phyloP scores from a whole-genome alignment of 2,329 filamentous ascomycete species.

The Ophiostoma angusticollis region DNA sequence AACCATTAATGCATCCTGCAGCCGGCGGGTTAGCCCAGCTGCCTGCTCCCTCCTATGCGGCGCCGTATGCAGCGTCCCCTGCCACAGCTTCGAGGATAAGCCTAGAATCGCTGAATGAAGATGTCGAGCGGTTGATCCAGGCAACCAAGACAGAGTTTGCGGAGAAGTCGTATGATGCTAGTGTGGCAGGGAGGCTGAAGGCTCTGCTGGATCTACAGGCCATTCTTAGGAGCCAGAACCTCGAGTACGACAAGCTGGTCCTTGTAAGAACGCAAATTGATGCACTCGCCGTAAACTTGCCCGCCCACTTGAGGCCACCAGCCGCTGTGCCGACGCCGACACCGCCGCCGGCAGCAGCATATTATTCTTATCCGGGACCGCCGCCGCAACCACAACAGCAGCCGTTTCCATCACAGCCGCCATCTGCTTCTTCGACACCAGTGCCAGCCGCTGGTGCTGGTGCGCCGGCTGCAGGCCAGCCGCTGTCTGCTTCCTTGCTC shows the following conservation, averaged over 20 bases:
- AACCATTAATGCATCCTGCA: constrained; percentile 26
- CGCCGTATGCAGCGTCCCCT: constrained; percentile 22
- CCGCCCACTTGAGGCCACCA: constrained; percentile 28
- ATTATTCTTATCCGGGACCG: constrained; percentile 10
- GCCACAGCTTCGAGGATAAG: constrained; percentile 35
- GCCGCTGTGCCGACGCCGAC: constrained; percentile 19
- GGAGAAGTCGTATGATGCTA: constrained; percentile 60
- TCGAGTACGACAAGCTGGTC: constrained; percentile 70
- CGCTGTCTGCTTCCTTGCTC: constrained; percentile 9
- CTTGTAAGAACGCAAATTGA: constrained; percentile 77
- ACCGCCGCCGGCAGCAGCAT: constrained; percentile 19
- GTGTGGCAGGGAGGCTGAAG: constrained; percentile 66
- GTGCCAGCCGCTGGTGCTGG: constrained; percentile 2
- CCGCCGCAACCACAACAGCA: constrained; percentile 28
- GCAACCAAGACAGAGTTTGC: constrained; percentile 62
- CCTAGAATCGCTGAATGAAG: constrained; percentile 65
- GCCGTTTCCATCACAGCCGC: constrained; percentile 20
- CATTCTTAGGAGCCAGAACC: constrained; percentile 62
- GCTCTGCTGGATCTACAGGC: constrained; percentile 76
- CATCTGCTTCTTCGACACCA: constrained; percentile 5
- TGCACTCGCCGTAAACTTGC: constrained; percentile 55
- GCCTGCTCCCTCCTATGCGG: too few species aligned
- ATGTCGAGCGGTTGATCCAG: constrained; percentile 67
- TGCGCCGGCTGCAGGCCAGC: constrained; percentile 3
- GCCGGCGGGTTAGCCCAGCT: constrained; percentile 29